Base-by-base conservation (phyloP, 2,329 filamentous ascomycete genomes). In the Zalaria sp. region DNA sequence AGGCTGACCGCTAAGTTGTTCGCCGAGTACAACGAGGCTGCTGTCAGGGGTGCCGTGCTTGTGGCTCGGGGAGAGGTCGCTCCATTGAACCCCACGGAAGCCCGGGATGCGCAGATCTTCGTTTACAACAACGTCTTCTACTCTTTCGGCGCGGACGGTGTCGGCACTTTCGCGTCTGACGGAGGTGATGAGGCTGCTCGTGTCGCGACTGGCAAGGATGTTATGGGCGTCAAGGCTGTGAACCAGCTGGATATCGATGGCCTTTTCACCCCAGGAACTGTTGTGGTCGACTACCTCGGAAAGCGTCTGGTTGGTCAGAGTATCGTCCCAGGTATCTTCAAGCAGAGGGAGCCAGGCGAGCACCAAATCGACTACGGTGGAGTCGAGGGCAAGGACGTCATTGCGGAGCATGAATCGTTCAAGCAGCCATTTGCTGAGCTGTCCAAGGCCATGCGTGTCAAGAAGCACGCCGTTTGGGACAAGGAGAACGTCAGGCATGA, bases 111-210 rank as follows among this genome's bases (percentile, higher is more conserved):
- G 3, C 91, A 98, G 61, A 98, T 98, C 50, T 98, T 94, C 56
- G 89, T 98, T 25, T 95, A 96, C 70, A 96, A 96, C 71, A 98
- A 98, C 64, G 87, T 98, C 51, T 98, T 98, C 69, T 98, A 94
- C 69, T 96, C 91, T 1, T 96, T 95, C 53, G 91, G 91, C 47
- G 89, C 91, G 36, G 91, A 98, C 60, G 93, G 91, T 40, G 91
- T 96, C 37, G 89, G 91, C 35, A 98, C 91, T 10, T 98, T 98
- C 61, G 88, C 87, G 7, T 88, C 83, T 3, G 91, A 98, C 65
- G 91, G 91, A 50, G 91, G 91, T 18, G 89, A 98, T 51, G 91
- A 98, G 65, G 91, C 91, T 49, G 91, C 91, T 9, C 79, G 89
- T 45, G 86, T 96, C 43, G 91, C 93, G 26, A 94, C 93, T 4